phyloP scores from a whole-genome alignment of 495 filamentous ascomycete genomes.

The Aspergillus cavernicola region DNA sequence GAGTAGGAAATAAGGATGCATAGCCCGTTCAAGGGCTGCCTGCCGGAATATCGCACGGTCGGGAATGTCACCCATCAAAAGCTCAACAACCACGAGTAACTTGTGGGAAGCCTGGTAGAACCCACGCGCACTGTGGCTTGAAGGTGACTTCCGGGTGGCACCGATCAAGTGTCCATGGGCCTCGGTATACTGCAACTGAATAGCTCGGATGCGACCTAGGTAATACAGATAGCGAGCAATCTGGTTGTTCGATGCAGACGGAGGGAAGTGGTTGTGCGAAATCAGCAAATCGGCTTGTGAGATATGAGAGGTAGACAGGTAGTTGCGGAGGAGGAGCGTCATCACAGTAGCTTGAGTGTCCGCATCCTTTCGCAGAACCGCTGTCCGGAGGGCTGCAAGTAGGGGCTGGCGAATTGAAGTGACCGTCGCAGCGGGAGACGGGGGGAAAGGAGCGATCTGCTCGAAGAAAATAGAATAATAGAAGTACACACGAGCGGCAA shows the following conservation, averaged over 20 bases:
- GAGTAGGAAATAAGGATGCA: conserved; percentile 88
- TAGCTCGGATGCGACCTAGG: conserved; percentile 90
- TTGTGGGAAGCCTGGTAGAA: conserved; percentile 96
- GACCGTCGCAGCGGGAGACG: conserved; percentile 78
- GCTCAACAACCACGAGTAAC: conserved; percentile 87
- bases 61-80: conserved; percentile 98
- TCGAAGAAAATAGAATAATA: conserved; percentile 95
- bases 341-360: conserved; percentile 95
- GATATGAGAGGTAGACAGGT: conserved; percentile 93
- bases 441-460: conserved; percentile 78
- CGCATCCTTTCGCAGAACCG: conserved; percentile 90
- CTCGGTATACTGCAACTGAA: conserved; percentile 93
- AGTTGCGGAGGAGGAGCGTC: conserved; percentile 91
- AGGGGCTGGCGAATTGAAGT: conserved; percentile 82
- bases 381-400: conserved; percentile 83
- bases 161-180: conserved; percentile 91
- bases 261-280: conserved; percentile 89
- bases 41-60: conserved; percentile 91
- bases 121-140: conserved; percentile 80
- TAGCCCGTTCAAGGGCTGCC: conserved; percentile 74
- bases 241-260: conserved; percentile 93
- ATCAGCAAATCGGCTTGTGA: conserved; percentile 94
- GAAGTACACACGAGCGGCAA: conserved; percentile 94
- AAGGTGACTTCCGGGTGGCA: conserved; percentile 90
- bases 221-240: conserved; percentile 96